Evolutionary conservation across 2,329 filamentous ascomycete species (phyloP).

Genomic region (Ascosphaera apis): DNA sequence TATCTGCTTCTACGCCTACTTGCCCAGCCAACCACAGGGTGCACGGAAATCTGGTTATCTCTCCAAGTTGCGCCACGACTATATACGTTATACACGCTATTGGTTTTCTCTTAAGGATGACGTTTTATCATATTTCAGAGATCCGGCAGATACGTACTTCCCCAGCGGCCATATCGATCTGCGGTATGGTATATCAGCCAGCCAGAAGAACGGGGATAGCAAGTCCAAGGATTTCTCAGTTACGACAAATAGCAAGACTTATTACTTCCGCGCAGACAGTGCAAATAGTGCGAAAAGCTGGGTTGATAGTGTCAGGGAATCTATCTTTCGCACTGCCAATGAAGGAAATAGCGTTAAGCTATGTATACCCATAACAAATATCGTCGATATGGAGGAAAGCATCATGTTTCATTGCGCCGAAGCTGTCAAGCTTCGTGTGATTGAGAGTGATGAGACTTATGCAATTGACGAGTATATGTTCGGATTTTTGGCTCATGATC

Average conservation of each 20-base stretch:
- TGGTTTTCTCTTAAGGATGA: constrained; percentile 90
- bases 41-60: constrained; percentile 72
- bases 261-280: constrained; percentile 77
- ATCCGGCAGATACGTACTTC: constrained; percentile 71
- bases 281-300: constrained; percentile 76
- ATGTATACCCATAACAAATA: constrained; percentile 63
- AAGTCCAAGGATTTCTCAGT: constrained; percentile 51
- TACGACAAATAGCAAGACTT: constrained; percentile 59
- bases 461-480: constrained; percentile 98
- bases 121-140: constrained; percentile 70
- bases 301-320: constrained; percentile 81
- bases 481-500: constrained; percentile 72
- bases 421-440: constrained; percentile 77
- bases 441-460: constrained; percentile 85
- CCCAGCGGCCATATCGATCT: constrained; percentile 81
- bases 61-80: constrained; percentile 68
- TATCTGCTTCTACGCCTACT: constrained; percentile 90
- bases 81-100: constrained; percentile 68
- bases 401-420: constrained; percentile 80
- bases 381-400: constrained; percentile 81
- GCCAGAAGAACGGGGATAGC: constrained; percentile 38
- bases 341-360: constrained; percentile 96
- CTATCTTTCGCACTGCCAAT: constrained; percentile 89
- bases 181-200: constrained; percentile 75
- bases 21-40: constrained; percentile 70